These are phyloP conservation scores for Hypoxylon sp. DNA, from an alignment of 2,329 filamentous ascomycete species.

Conservation along the genomic window DNA sequence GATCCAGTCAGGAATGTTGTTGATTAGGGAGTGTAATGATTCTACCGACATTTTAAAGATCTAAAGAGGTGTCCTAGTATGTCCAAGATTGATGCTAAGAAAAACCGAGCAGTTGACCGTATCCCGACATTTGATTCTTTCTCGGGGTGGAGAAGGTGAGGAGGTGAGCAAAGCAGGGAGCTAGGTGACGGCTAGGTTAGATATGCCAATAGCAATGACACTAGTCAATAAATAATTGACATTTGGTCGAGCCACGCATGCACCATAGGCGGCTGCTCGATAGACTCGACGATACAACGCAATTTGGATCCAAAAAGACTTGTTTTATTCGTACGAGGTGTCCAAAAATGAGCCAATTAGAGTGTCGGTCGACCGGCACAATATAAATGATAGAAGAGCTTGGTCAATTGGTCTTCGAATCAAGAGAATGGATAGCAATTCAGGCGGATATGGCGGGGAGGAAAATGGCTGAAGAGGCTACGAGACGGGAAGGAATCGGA, in stretches of 20 bases:
- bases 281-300: slow-evolving; percentile 25
- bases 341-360: slow-evolving; percentile 33
- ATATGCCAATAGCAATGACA: slow-evolving; percentile 31
- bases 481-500: slow-evolving; percentile 42
- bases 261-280: slow-evolving; percentile 28
- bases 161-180: slow-evolving; percentile 30
- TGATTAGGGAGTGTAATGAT: slow-evolving; percentile 67
- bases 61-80: slow-evolving; percentile 5
- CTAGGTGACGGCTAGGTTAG: slow-evolving; percentile 22
- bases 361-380: slow-evolving; percentile 9
- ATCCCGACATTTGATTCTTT: slow-evolving; percentile 29
- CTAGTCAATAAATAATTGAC: slow-evolving; percentile 26
- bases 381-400: slow-evolving; percentile 34
- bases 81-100: slow-evolving; percentile 14
- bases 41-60: slow-evolving; percentile 65
- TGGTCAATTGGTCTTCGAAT: slow-evolving; percentile 36
- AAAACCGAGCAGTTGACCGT: slow-evolving; percentile 20
- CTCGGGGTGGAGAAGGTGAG: slow-evolving; percentile 23
- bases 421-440: slow-evolving; percentile 25
- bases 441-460: slow-evolving; percentile 42
- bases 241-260: slow-evolving; percentile 33
- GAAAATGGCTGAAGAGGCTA: slow-evolving; percentile 24
- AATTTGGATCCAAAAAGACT: slow-evolving; percentile 15
- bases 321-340: slow-evolving; percentile 14
- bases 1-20: slow-evolving; percentile 73